A percentile compares a stretch with the other conserved stretches of the same genome.
Conservation (phyloP, 805 yeast species). For the Tetrapisispora pingtungensis region DNA sequence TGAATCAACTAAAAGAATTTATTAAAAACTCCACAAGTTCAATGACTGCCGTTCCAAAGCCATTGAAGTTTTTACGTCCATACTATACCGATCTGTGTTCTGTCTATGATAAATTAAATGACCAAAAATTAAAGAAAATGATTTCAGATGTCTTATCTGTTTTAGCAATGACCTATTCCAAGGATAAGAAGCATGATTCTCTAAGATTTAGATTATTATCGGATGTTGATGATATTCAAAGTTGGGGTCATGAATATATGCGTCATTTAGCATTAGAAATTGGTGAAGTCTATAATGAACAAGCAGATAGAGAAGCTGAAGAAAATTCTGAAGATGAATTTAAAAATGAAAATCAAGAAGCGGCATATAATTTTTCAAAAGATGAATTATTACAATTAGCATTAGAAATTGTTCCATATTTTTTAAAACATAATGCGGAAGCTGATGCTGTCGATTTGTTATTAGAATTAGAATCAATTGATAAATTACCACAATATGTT, state of each 20-base stretch:
- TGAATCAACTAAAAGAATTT: conserved; percentile 59
- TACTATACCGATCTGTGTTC: conserved; percentile 61
- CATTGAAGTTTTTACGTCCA: conserved; percentile 88
- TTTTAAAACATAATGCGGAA: conserved; percentile 91
- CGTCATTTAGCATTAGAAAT: conserved; percentile 93
- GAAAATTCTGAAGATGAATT: conserved; percentile 5
- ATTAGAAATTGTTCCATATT: conserved; percentile 73
- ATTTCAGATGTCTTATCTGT: conserved; percentile 89
- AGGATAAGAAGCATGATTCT: conserved; percentile 68
- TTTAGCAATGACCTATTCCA: conserved; percentile 88
- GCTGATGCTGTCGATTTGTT: conserved; percentile 95
- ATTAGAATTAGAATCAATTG: conserved; percentile 81
- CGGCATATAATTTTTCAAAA: conserved; percentile 23
- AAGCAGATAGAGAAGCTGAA: conserved; percentile 31
- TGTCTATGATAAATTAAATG: conserved; percentile 60
- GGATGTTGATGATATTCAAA: conserved; percentile 47
- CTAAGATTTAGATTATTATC: conserved; percentile 68
- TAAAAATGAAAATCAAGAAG: conserved; percentile 3
- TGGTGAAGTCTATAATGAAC: conserved; percentile 71
- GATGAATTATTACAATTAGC: conserved; percentile 52
- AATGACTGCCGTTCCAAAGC: conserved; percentile 99
- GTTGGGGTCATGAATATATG: conserved; percentile 98
- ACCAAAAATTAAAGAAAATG: conserved; percentile 37
- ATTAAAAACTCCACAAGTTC: conserved; percentile 92
- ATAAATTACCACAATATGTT: conserved; percentile 69